These are phyloP conservation scores for Zymoseptoria tritici DNA, from an alignment of 2,329 filamentous ascomycete species.

Conservation along the genomic window DNA sequence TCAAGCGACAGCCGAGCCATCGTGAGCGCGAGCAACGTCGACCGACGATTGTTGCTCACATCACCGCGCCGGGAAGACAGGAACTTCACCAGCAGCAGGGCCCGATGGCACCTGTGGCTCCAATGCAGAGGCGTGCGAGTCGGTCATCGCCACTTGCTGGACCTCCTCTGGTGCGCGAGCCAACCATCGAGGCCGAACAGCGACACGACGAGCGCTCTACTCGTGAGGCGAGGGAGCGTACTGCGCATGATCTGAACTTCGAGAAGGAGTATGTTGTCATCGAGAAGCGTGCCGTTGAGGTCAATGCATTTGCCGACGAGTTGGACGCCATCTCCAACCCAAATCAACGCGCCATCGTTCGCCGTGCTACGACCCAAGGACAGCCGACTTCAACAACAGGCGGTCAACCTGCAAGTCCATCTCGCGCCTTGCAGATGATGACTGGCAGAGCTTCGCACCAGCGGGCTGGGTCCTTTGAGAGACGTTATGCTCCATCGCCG, in stretches of 20 bases:
- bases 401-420: conserved; percentile 56
- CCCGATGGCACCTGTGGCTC: conserved; percentile 15
- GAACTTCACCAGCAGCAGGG: conserved; percentile 24
- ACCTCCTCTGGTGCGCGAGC: conserved; percentile 43
- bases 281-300: conserved; percentile 89
- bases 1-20: conserved; percentile 30
- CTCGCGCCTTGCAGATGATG: conserved; percentile 67
- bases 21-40: conserved; percentile 39
- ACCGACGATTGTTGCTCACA: conserved; percentile 37
- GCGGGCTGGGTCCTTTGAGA: conserved; percentile 73
- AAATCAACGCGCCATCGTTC: conserved; percentile 57
- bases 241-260: conserved; percentile 79
- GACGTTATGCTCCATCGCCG: conserved; percentile 64
- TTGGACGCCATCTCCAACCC: conserved; percentile 63
- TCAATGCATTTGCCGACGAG: conserved; percentile 95
- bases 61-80: conserved; percentile 40
- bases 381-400: conserved; percentile 61
- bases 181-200: conserved; percentile 22
- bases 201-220: conserved; percentile 18
- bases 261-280: conserved; percentile 94
- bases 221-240: conserved; percentile 51
- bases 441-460: conserved; percentile 64
- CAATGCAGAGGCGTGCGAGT: conserved; percentile 56
- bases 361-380: conserved; percentile 73
- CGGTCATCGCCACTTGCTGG: conserved; percentile 33